Conservation (phyloP, 352 stramenopile species). For the Plasmopara muralis region DNA sequence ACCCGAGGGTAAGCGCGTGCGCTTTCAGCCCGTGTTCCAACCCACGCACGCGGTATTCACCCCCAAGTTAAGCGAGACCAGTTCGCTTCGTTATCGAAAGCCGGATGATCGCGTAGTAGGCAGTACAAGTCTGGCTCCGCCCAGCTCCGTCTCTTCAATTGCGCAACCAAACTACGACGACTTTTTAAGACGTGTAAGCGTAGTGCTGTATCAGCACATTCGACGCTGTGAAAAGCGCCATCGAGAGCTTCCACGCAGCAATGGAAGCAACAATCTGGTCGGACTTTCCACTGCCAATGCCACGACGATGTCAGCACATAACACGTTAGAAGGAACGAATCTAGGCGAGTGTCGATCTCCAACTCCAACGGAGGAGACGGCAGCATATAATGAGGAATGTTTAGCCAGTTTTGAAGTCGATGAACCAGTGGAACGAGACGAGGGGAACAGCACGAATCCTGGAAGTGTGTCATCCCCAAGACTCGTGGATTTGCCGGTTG, state of each 20-base stretch:
- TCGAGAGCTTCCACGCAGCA: conserved; percentile 48
- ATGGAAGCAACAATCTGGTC: neutral
- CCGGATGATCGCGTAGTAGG: conserved; percentile 65
- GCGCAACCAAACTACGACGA: conserved; percentile 89
- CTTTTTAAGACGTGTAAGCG: conserved; percentile 78
- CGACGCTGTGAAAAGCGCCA: conserved; percentile 77
- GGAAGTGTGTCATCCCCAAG: conserved; percentile 51
- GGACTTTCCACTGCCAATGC: conserved; percentile 16
- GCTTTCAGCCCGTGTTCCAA: conserved; percentile 65
- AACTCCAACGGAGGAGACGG: conserved; percentile 8
- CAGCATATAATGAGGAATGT: conserved; percentile 10
- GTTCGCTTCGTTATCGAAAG: conserved; percentile 70
- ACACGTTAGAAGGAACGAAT: conserved; percentile 11
- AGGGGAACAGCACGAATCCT: conserved; percentile 16
- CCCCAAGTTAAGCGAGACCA: conserved; percentile 57
- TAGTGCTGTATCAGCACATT: conserved; percentile 88
- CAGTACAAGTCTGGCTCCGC: conserved; percentile 56
- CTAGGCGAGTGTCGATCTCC: conserved; percentile 18
- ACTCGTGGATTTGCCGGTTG: conserved; percentile 62
- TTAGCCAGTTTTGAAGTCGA: conserved; percentile 1
- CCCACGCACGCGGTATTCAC: conserved; percentile 84
- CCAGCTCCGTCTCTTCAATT: conserved; percentile 68
- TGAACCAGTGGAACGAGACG: conserved; percentile 6
- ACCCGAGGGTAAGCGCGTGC: conserved; percentile 45
- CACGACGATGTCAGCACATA: conserved; percentile 19